These are phyloP conservation scores for Chrysochromulina parva DNA, from an alignment of 78 protist genomes.

Conservation along the genomic window DNA sequence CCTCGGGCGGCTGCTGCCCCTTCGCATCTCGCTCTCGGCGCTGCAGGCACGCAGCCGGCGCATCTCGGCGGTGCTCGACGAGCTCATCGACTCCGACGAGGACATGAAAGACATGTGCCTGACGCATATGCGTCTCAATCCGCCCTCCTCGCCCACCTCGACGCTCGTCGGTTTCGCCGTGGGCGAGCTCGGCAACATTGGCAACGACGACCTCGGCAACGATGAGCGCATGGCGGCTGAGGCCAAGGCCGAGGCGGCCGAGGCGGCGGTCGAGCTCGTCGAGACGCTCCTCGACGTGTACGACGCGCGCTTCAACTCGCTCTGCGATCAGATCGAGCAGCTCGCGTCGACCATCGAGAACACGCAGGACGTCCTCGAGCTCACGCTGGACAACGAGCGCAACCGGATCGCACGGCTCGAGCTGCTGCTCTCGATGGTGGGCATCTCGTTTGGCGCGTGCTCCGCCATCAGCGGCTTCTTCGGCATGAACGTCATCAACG, in stretches of 20 bases:
- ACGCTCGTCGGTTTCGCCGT: no score
- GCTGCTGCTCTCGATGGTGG: not conserved
- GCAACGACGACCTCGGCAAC: no score
- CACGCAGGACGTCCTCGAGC: slow-evolving; percentile 4
- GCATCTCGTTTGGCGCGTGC: not conserved
- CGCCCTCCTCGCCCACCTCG: no score
- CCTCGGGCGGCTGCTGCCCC: not conserved
- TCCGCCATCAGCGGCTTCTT: not conserved
- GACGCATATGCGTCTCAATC: no score
- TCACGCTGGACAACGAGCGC: slow-evolving; percentile 22
- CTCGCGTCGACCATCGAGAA: not conserved
- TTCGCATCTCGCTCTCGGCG: not conserved
- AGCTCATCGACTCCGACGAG: no score
- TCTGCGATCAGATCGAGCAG: no score
- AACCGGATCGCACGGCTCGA: slow-evolving; percentile 22
- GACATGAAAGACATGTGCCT: no score
- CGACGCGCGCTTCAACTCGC: not conserved
- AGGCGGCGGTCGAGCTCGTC: not conserved
- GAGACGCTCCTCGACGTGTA: slow-evolving; percentile 28
- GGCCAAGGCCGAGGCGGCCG: not conserved
- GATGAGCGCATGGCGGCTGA: no score
- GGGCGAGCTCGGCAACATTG: no score
- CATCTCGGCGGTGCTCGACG: no score
- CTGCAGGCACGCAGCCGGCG: not conserved
- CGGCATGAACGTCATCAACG: slow-evolving; percentile 10